Evolutionary conservation across 1,139 yeast species (phyloP).

Genomic region (Saccharomycopsis hybrid): DNA sequence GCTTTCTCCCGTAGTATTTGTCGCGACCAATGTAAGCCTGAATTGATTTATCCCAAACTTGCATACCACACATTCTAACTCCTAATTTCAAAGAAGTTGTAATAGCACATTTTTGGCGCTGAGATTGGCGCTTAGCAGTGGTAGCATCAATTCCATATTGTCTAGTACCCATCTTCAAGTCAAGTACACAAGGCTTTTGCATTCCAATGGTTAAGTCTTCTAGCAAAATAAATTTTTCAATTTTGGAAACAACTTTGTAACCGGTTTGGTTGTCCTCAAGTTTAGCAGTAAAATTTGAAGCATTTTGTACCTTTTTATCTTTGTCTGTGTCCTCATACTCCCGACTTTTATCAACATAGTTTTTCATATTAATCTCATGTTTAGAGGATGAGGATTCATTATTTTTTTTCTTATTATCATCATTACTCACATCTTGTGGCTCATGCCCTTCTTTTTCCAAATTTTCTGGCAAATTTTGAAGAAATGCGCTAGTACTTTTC

Average conservation of each 20-base stretch:
- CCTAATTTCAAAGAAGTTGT: conserved; percentile 85
- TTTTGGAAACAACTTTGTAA: conserved; percentile 43
- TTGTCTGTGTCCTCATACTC: not conserved
- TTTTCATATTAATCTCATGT: not conserved
- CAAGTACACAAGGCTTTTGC: conserved; percentile 83
- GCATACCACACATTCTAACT: conserved; percentile 93
- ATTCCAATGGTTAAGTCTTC: conserved; percentile 87
- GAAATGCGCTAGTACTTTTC: too few species aligned
- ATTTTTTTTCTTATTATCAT: too few species aligned
- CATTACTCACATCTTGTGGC: not conserved
- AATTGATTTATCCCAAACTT: conserved; percentile 57
- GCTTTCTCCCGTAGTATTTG: conserved; percentile 84
- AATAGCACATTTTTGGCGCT: conserved; percentile 67
- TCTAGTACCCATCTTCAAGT: conserved; percentile 96
- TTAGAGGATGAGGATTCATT: not conserved
- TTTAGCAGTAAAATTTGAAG: conserved; percentile 7
- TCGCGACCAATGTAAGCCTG: conserved; percentile 61
- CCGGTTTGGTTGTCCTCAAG: not conserved
- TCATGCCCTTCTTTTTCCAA: too few species aligned
- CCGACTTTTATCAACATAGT: not conserved
- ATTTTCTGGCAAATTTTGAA: too few species aligned
- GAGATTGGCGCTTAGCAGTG: conserved; percentile 66
- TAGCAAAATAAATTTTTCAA: conserved; percentile 77
- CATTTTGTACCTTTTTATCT: not conserved
- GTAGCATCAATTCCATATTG: conserved; percentile 96